Evolutionary conservation across 805 yeast species (phyloP), one percentile per base, ranked within the genome.

Genomic region (Metschnikowia anglica): DNA sequence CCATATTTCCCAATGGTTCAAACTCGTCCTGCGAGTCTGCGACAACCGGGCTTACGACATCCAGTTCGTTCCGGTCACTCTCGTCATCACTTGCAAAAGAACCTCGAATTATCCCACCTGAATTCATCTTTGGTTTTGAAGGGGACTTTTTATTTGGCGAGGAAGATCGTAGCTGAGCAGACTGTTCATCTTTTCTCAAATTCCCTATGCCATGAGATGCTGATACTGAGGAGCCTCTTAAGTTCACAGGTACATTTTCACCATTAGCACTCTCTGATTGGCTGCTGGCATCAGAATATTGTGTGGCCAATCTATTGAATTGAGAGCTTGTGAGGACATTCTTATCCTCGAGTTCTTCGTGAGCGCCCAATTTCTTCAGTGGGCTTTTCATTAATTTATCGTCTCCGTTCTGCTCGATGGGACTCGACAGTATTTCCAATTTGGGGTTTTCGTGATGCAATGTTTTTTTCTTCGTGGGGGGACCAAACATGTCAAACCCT

Each of bases 1-100:
- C 37, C 17, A 17, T 3, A 27, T 37, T 18, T 19, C 34, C 43
- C 15, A 53, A 27, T 6, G 54, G 55, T 41, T 52, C 58, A 20
- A 46, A 34, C 39, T 53, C 58, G 23, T 53, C 56, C 40, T 53
- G 56, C 17, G 56, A 52, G 39, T 53, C 56, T 12, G 42, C 53
- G 25, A 53, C 35, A 11, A 31, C 13, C 13, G 34, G 31, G 5
- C 20, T 15, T 11, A 12, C 23, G 26, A 16, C 26, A 15, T 23
- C 27, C 17, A 18, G 9, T 13, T 8, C 23, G 10, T 18, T 19
- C 13, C n/a, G 34, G 12, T 41, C 45, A n/a, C 41, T 41, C 20
- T 41, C 45, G 20, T 41, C 45, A 7, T 41, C 45, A 27, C 45
- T 41, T 9, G 45, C 45, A 26, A 41, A 41, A 2, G 39, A 21